Percentiles rank a stretch among this genome's conserved stretches.
phyloP scores from a whole-genome alignment of 2,329 filamentous ascomycete species.

The Verticillium tricorpus region DNA sequence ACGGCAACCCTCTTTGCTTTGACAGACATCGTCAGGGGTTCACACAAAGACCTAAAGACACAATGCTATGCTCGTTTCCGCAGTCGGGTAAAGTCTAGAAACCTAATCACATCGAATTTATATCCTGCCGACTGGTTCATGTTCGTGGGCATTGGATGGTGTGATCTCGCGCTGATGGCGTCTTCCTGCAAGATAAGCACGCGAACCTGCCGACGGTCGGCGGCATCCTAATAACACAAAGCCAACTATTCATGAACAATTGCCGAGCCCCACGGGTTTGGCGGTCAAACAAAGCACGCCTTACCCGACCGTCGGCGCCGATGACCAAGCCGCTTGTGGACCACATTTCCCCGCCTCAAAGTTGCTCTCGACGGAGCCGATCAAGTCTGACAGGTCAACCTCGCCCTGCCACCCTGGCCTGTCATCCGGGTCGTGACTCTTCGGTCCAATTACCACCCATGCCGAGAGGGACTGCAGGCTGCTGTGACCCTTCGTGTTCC shows the following conservation, averaged over 20 bases:
- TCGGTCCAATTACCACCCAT: constrained; percentile 35
- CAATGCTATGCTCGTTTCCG: too few species aligned
- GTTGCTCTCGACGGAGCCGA: not conserved
- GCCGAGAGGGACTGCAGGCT: constrained; percentile 29
- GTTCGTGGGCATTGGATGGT: not conserved
- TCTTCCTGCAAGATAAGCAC: constrained; percentile 3
- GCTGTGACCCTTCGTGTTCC: constrained; percentile 13
- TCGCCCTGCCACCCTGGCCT: constrained; percentile 5
- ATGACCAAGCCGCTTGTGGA: not conserved
- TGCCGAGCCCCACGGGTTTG: not conserved
- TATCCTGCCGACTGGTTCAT: not conserved
- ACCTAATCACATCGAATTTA: not conserved
- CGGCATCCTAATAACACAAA: not conserved
- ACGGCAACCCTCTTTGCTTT: constrained; percentile 38
- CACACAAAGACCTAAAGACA: too few species aligned
- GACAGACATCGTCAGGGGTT: not conserved
- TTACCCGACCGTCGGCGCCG: not conserved
- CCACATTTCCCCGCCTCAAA: not conserved
- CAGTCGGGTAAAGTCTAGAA: too few species aligned
- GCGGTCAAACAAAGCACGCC: not conserved
- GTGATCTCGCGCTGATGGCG: not conserved
- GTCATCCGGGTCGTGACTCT: constrained; percentile 17
- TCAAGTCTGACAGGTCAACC: not conserved
- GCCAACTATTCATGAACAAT: not conserved
- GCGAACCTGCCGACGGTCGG: not conserved